Evolutionary conservation across 2,329 filamentous ascomycete species (phyloP), one percentile per base, ranked within the genome.

Genomic region (Fusarium papillatum): DNA sequence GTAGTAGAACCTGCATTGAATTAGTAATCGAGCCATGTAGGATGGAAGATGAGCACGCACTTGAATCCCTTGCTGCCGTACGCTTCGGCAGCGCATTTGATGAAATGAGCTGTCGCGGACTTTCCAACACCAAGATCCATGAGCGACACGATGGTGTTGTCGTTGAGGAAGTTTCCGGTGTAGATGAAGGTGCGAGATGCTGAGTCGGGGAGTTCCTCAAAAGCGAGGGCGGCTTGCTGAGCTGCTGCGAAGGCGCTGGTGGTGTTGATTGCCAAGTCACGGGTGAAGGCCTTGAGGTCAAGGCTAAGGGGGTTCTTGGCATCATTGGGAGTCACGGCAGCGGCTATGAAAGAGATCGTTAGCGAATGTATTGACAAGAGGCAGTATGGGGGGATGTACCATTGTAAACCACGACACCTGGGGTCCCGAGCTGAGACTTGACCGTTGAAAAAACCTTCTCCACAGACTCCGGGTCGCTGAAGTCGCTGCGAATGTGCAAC

Each of bases 1-100:
- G 66, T 87, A 90, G 76, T 89, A 89, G 78, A 90, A 90, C 66
- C 87, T 89, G 22, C 2, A 22, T 3, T 4, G 69, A 48, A 26
- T 66, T 14, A 39, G 46, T 41, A 22, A 61, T 19, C 13, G 26
- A 26, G n/a, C 2, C 11, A 17, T 24, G 7, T 17, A 10, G n/a
- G 1, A 14, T n/a, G 19, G 24, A 10, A 16, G 4, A 39, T 8
- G 10, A 6, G 59, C 22, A 76, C 81, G 48, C 74, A 80, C 83
- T 83, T 83, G 79, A 75, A 82, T 48, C 85, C 83, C 65, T 79
- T 70, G 13, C 80, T 80, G 43, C 78, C 75, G 74, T 85, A 85
- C 7, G 71, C 75, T 19, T 73, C 71, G 2, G 83, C 79, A 8
- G 83, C 82, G 57, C 73, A 60, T 17, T 80, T 78, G 62, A 87